These are phyloP conservation scores for Gymnopus androsaceus DNA, from an alignment of 1,284 basidiomycete species.

Conservation along the genomic window DNA sequence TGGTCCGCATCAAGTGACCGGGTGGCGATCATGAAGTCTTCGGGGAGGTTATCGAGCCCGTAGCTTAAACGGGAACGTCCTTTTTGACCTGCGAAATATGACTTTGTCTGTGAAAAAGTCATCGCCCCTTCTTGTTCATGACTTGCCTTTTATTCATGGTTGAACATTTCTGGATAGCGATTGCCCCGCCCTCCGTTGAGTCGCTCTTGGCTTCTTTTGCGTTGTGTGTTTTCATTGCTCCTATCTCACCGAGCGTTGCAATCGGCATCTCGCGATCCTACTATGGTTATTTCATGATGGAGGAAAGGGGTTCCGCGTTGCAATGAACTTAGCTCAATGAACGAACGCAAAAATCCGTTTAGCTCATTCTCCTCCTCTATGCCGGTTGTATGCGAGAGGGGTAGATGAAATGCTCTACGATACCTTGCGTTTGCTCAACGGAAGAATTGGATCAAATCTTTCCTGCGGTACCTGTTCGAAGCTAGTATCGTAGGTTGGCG, in stretches of 20 bases:
- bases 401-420: neutral
- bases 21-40: no score
- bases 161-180: neutral
- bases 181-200: neutral
- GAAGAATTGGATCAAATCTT: neutral
- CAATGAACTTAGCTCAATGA: neutral
- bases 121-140: neutral
- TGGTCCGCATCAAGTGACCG: no score
- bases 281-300: neutral
- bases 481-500: no score
- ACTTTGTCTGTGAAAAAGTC: no score
- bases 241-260: constrained; percentile 1
- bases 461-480: neutral
- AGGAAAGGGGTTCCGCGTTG: neutral
- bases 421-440: neutral
- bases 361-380: neutral
- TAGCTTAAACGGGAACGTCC: no score
- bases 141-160: neutral
- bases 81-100: neutral
- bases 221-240: neutral
- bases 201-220: neutral
- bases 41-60: neutral
- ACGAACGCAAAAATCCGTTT: neutral
- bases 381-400: neutral
- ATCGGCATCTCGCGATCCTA: constrained; percentile 5